These are phyloP conservation scores for Taiozyma onychis DNA, from an alignment of 1,139 yeast species.

Conservation along the genomic window DNA sequence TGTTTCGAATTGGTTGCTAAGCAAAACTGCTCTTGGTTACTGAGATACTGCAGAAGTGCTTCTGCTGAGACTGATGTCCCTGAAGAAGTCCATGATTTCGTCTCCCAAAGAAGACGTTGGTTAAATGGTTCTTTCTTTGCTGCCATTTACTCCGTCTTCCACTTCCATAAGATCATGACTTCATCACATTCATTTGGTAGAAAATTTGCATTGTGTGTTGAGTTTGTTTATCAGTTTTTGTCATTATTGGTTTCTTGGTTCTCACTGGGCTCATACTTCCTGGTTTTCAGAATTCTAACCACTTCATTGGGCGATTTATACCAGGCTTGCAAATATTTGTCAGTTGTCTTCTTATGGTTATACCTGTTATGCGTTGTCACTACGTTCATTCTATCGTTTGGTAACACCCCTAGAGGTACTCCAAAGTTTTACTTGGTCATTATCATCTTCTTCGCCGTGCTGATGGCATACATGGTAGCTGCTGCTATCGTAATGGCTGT, in stretches of 20 bases:
- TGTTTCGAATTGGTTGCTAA: slow-evolving; percentile 92
- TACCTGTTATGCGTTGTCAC: slow-evolving; percentile 85
- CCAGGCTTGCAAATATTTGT: slow-evolving; percentile 69
- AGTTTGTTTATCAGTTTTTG: slow-evolving; percentile 69
- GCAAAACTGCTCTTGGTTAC: slow-evolving; percentile 72
- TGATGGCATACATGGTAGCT: slow-evolving; percentile 90
- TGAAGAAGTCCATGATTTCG: slow-evolving; percentile 76
- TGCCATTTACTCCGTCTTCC: slow-evolving; percentile 75
- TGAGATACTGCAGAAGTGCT: slow-evolving; percentile 83
- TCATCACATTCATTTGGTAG: slow-evolving; percentile 63
- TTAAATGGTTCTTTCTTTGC: slow-evolving; percentile 96
- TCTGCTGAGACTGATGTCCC: slow-evolving; percentile 97
- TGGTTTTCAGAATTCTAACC: slow-evolving; percentile 75
- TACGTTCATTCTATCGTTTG: slow-evolving; percentile 86
- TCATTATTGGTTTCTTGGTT: slow-evolving; percentile 74
- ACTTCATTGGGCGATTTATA: slow-evolving; percentile 55
- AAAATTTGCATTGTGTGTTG: slow-evolving; percentile 67
- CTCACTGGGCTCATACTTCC: slow-evolving; percentile 71
- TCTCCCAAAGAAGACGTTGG: slow-evolving; percentile 93
- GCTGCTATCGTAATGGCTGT: slow-evolving; percentile 84
- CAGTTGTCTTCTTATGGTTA: slow-evolving; percentile 83
- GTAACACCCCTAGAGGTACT: slow-evolving; percentile 93
- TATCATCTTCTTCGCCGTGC: slow-evolving; percentile 80
- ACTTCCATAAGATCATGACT: slow-evolving; percentile 73
- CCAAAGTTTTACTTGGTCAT: slow-evolving; percentile 77